A percentile compares a stretch with the other conserved stretches of the same genome.
Conservation (phyloP, 2,329 filamentous ascomycete genomes). For the Rugonectria rugulosa region DNA sequence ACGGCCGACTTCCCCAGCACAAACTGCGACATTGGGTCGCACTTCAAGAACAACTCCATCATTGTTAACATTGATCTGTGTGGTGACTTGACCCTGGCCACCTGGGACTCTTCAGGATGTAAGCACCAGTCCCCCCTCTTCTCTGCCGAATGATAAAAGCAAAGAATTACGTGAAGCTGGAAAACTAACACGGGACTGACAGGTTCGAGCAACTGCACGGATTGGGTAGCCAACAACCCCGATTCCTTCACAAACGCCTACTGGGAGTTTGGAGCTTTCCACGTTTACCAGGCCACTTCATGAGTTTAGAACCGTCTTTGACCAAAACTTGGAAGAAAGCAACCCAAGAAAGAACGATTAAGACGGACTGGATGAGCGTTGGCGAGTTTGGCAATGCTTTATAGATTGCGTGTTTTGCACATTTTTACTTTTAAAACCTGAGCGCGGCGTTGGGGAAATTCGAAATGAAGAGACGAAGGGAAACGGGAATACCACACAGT, state of each 20-base stretch:
- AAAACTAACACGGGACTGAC: slow-evolving; percentile 11
- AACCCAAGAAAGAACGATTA: no score
- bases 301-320: not conserved
- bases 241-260: slow-evolving; percentile 64
- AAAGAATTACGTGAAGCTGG: no score
- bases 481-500: slow-evolving; percentile 13
- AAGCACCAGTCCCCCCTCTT: no score
- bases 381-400: no score
- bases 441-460: slow-evolving; percentile 34
- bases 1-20: slow-evolving; percentile 72
- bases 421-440: slow-evolving; percentile 15
- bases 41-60: slow-evolving; percentile 72
- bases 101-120: slow-evolving; percentile 57
- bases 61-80: slow-evolving; percentile 72
- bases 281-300: slow-evolving; percentile 57
- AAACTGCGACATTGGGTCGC: slow-evolving; percentile 63
- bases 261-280: slow-evolving; percentile 70
- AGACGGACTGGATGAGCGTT: no score
- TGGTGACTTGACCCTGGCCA: slow-evolving; percentile 60
- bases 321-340: no score
- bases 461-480: not conserved
- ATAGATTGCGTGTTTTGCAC: not conserved
- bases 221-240: slow-evolving; percentile 65
- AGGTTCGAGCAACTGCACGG: slow-evolving; percentile 63
- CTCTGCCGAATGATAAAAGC: no score